Conservation (phyloP, 2,329 filamentous ascomycete genomes). For the Acephala macrosclerotiorum region DNA sequence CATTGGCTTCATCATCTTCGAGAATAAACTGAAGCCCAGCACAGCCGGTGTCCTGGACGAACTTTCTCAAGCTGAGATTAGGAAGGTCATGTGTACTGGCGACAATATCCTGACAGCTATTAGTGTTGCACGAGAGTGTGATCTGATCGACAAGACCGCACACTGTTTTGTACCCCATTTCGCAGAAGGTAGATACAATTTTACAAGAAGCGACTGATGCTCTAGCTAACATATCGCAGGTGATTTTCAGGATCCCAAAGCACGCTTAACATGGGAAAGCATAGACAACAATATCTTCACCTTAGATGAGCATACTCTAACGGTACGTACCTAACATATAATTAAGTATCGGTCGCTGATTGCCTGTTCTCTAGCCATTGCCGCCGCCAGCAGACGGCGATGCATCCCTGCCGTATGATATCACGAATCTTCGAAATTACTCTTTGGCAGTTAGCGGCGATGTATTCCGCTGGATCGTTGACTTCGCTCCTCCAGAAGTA, state of each 20-base stretch:
- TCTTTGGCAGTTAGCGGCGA: slow-evolving; percentile 90
- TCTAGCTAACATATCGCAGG: slow-evolving; percentile 51
- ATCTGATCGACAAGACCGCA: slow-evolving; percentile 78
- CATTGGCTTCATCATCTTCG: slow-evolving; percentile 96
- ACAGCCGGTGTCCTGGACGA: slow-evolving; percentile 85
- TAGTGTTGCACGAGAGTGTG: slow-evolving; percentile 91
- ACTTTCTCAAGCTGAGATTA: slow-evolving; percentile 82
- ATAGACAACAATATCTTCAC: slow-evolving; percentile 85
- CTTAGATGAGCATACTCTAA: slow-evolving; percentile 80
- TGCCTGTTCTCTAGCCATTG: slow-evolving; percentile 61
- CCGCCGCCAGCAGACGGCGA: slow-evolving; percentile 76
- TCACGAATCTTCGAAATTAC: slow-evolving; percentile 83
- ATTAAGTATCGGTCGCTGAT: slow-evolving; percentile 22
- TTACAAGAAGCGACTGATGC: slow-evolving; percentile 16
- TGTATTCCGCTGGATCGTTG: slow-evolving; percentile 95
- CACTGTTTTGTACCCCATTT: slow-evolving; percentile 96
- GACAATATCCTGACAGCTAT: slow-evolving; percentile 98
- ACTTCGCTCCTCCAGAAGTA: slow-evolving; percentile 84
- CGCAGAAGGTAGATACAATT: slow-evolving; percentile 63
- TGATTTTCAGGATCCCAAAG: slow-evolving; percentile 75
- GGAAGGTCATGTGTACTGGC: slow-evolving; percentile 94
- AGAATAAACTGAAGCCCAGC: slow-evolving; percentile 95
- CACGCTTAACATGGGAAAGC: slow-evolving; percentile 86
- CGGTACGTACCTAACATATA: slow-evolving; percentile 52
- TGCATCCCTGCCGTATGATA: slow-evolving; percentile 84